Percentiles rank a stretch among this genome's conserved stretches.
Conservation (phyloP, 257 asterid species). For the Anisodus tanguticus region DNA sequence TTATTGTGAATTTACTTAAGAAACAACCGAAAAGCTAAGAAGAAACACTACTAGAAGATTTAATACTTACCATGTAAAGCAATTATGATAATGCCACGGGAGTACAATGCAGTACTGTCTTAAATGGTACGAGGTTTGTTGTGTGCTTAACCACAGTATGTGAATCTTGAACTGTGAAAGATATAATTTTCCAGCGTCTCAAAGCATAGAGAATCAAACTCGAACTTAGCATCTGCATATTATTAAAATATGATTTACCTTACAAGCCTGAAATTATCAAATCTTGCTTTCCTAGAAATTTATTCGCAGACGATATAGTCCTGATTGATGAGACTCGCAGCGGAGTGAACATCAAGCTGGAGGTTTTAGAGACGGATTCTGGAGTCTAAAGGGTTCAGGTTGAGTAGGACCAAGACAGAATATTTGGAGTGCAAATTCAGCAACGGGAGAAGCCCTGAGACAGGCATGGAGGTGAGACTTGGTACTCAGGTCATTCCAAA, state of each 20-base stretch:
- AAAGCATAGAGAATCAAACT: constrained; percentile 34
- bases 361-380: too few relatives aligned
- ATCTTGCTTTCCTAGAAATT: background rate
- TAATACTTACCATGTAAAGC: constrained; percentile 39
- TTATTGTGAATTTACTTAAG: background rate
- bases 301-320: too few relatives aligned
- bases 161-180: constrained; percentile 32
- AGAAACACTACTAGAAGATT: background rate
- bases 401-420: too few relatives aligned
- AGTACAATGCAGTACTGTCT: constrained; percentile 27
- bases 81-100: constrained; percentile 38
- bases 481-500: too few relatives aligned
- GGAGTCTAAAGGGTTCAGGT: too few relatives aligned
- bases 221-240: constrained; percentile 35
- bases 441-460: too few relatives aligned
- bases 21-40: background rate
- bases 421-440: too few relatives aligned
- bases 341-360: too few relatives aligned
- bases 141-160: background rate
- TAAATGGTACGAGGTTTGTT: constrained; percentile 24
- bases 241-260: background rate
- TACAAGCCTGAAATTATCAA: background rate
- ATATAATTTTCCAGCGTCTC: constrained; percentile 31
- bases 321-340: too few relatives aligned
- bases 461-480: too few relatives aligned